Evolutionary conservation across 345 rosid species (phyloP), one percentile per base, ranked within the genome.

Genomic region (Xanthoceras sorbifolium): DNA sequence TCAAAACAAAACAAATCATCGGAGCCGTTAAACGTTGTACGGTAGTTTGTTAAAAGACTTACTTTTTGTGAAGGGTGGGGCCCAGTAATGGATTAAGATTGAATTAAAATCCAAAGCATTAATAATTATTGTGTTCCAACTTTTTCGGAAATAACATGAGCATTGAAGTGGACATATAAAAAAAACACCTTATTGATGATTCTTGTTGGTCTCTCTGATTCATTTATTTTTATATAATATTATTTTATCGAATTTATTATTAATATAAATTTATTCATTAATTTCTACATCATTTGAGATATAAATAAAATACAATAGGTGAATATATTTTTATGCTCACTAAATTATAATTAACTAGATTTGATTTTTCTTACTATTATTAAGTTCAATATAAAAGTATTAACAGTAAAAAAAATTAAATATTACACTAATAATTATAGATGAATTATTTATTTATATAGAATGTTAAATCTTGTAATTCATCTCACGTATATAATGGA

Each of bases 61-160:
- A 68, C 46, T 74, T 68, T n/a, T 61, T 57, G 46, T 46, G 69
- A 48, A 50, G 3, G 12, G 4, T 1, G 2, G 38, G 66, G 18
- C 48, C 12, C 64, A 2, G 55, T 0, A 10, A 22, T 42, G 23
- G 69, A 9, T 77, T 48, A 10, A 11, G 48, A 28, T 28, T 36
- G 36, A n/a, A 29, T 29, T 48, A 63, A 59, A 73, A 69, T 77
- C 72, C 60, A 52, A 74, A 73, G 22, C 38, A 69, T 74, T 81
- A 77, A 64, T 77, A 74, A 65, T 74, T 46, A 57, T 50, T 34
- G 31, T 82, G 79, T 75, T 78, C 79, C 82, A 78, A 64, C 79
- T 57, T 74, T 75, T 78, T 14, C 25, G 84, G 84, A 78, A 82
- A 75, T n/a, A 32, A 74, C 64, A 75, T 32, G 44, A 66, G 57